A percentile compares a stretch with the other conserved stretches of the same genome.
phyloP scores from a whole-genome alignment of 495 filamentous ascomycete genomes.

The Aspergillus haitiensis region DNA sequence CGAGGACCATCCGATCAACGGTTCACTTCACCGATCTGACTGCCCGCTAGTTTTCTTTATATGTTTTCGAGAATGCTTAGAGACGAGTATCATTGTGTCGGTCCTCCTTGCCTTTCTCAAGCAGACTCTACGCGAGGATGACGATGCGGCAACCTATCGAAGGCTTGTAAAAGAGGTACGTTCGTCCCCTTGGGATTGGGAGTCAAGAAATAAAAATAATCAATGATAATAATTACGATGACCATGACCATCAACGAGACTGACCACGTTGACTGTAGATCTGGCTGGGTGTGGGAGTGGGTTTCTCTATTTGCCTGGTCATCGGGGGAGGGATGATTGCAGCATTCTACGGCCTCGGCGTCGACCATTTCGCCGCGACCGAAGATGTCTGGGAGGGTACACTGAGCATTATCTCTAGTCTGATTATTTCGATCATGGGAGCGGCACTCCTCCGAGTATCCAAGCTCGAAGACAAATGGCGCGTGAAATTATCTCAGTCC shows the following conservation, averaged over 20 bases:
- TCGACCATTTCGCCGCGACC: conserved; percentile 60
- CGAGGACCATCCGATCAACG: too few species aligned
- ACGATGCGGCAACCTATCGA: conserved; percentile 60
- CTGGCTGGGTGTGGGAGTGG: conserved; percentile 65
- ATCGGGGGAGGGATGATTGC: conserved; percentile 75
- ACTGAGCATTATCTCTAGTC: conserved; percentile 65
- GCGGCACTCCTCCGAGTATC: conserved; percentile 76
- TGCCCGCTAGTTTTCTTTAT: conserved; percentile 69
- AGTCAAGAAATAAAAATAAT: too few species aligned
- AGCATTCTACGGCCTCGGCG: conserved; percentile 71
- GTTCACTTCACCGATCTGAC: too few species aligned
- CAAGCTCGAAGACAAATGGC: conserved; percentile 86
- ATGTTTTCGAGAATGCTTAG: conserved; percentile 79
- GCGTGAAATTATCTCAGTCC: conserved; percentile 67
- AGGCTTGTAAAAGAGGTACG: conserved; percentile 69
- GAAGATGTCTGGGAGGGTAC: conserved; percentile 80
- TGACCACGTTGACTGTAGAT: conserved; percentile 47
- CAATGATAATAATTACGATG: neutral
- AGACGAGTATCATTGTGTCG: conserved; percentile 79
- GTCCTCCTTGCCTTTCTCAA: conserved; percentile 80
- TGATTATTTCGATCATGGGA: conserved; percentile 80
- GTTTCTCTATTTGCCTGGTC: conserved; percentile 64
- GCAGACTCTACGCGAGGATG: conserved; percentile 64
- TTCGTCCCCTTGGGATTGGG: neutral
- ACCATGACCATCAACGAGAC: too few species aligned